A percentile compares a stretch with the other conserved stretches of the same genome.
These are phyloP conservation scores for Claviceps arundinis DNA, from an alignment of 2,329 filamentous ascomycete genomes.

Conservation along the genomic window DNA sequence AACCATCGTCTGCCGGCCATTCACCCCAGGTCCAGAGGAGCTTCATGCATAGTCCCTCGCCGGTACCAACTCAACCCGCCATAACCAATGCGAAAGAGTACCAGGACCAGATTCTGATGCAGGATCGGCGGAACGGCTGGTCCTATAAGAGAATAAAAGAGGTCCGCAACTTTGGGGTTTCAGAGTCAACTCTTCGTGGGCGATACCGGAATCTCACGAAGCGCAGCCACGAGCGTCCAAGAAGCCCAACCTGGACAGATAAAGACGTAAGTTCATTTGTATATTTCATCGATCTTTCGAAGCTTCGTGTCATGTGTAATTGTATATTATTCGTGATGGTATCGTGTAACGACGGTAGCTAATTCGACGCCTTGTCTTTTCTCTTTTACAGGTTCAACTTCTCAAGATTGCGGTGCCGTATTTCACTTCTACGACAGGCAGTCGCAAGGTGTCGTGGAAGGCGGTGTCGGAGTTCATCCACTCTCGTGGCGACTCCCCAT, in stretches of 20 bases:
- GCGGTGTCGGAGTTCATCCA: slow-evolving; percentile 40
- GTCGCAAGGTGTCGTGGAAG: slow-evolving; percentile 44
- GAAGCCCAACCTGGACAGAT: slow-evolving; percentile 51
- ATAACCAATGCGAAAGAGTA: not conserved
- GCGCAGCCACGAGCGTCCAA: slow-evolving; percentile 43
- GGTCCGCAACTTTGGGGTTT: slow-evolving; percentile 42
- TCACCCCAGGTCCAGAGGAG: too few species aligned
- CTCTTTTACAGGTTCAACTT: slow-evolving; percentile 25
- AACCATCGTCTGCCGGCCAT: too few species aligned
- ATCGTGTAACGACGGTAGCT: too few species aligned
- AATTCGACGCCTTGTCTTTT: slow-evolving; percentile 7
- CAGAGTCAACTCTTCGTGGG: slow-evolving; percentile 61
- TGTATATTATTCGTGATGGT: too few species aligned
- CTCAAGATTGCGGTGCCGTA: slow-evolving; percentile 27
- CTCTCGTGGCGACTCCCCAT: slow-evolving; percentile 35
- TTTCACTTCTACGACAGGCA: slow-evolving; percentile 13
- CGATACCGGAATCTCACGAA: slow-evolving; percentile 54
- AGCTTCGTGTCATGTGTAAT: too few species aligned
- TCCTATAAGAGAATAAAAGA: slow-evolving; percentile 52
- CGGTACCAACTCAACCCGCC: not conserved
- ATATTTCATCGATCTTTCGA: not conserved
- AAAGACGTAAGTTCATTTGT: slow-evolving; percentile 41
- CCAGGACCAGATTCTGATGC: slow-evolving; percentile 35
- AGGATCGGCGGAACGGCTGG: slow-evolving; percentile 40
- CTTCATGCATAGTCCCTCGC: too few species aligned